Evolutionary conservation across 1,284 basidiomycete genomes (phyloP).

Genomic region (Moniliophthora roreri): DNA sequence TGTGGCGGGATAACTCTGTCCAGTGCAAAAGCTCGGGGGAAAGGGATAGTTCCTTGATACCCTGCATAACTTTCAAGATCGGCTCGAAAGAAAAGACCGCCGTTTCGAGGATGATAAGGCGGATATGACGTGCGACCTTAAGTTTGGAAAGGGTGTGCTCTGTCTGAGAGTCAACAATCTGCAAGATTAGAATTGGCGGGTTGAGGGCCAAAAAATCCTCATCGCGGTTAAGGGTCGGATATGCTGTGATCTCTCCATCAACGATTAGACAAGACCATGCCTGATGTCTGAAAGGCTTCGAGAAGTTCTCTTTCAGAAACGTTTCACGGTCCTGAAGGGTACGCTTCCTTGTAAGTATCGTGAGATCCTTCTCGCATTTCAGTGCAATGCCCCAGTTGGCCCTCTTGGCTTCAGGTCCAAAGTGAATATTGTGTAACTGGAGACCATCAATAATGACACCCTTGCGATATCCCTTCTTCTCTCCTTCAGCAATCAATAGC

Average conservation of each 20-base stretch:
- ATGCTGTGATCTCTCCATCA: constrained; percentile 47
- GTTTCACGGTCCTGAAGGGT: constrained; percentile 6
- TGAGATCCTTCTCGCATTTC: constrained; percentile 41
- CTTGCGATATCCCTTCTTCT: constrained; percentile 46
- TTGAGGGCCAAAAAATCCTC: constrained; percentile 47
- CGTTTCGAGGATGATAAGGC: constrained; percentile 57
- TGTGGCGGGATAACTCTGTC: constrained; percentile 30
- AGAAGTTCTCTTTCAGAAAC: constrained; percentile 30
- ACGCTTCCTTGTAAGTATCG: constrained; percentile 34
- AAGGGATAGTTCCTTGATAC: constrained; percentile 41
- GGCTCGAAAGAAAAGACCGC: constrained; percentile 64
- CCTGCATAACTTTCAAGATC: constrained; percentile 51
- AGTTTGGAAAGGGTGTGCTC: constrained; percentile 39
- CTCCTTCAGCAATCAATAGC: constrained; percentile 39
- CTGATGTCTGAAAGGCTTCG: constrained; percentile 46
- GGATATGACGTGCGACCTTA: constrained; percentile 34
- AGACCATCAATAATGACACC: constrained; percentile 44
- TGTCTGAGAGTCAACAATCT: constrained; percentile 44
- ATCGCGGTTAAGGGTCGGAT: constrained; percentile 53
- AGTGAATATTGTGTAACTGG: constrained; percentile 33
- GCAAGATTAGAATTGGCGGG: constrained; percentile 50
- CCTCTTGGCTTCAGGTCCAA: constrained; percentile 26
- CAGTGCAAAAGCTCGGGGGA: constrained; percentile 52
- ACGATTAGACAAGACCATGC: constrained; percentile 50
- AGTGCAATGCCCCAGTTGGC: constrained; percentile 49